A percentile compares a stretch with the other conserved stretches of the same genome.
Evolutionary conservation across 31 red algal genomes (phyloP).

Genomic region (Endocladia muricata): DNA sequence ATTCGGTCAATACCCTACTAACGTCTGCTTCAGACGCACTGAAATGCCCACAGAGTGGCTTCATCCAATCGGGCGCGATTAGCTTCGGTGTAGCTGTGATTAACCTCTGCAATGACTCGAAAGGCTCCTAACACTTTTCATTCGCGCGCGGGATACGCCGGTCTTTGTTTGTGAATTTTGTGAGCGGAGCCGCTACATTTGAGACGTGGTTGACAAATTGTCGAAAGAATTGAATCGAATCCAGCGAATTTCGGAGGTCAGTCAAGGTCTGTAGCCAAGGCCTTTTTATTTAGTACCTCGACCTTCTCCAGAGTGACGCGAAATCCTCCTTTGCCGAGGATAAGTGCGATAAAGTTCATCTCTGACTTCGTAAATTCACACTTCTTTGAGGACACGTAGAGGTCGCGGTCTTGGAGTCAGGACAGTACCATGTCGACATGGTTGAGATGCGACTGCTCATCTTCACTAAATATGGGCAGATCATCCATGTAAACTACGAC

Average conservation of each 20-base stretch:
- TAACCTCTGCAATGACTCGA: neutral
- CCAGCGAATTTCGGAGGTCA: constrained; percentile 8
- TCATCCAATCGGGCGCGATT: constrained; percentile 18
- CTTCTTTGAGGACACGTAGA: neutral
- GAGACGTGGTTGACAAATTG: constrained; percentile 9
- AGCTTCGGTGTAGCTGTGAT: neutral
- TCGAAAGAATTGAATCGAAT: constrained; percentile 6
- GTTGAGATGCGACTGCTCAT: neutral
- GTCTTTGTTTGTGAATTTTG: constrained; percentile 22
- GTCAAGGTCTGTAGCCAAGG: neutral
- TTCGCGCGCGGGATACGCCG: neutral
- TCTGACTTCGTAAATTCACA: neutral
- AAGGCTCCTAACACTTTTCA: neutral
- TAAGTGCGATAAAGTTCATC: neutral
- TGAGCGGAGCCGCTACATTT: neutral
- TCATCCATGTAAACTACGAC: neutral
- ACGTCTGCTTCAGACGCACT: constrained; percentile 7
- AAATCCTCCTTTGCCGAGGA: neutral
- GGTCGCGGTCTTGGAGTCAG: neutral
- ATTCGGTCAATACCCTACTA: neutral
- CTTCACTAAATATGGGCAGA: neutral
- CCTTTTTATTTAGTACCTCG: neutral
- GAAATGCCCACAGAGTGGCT: constrained; percentile 1
- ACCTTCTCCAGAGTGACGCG: neutral
- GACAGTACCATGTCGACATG: neutral